Percentiles rank a stretch among this genome's conserved stretches.
These are phyloP conservation scores for Hymenoscyphus occultus DNA, from an alignment of 2,329 filamentous ascomycete genomes.

Conservation along the genomic window DNA sequence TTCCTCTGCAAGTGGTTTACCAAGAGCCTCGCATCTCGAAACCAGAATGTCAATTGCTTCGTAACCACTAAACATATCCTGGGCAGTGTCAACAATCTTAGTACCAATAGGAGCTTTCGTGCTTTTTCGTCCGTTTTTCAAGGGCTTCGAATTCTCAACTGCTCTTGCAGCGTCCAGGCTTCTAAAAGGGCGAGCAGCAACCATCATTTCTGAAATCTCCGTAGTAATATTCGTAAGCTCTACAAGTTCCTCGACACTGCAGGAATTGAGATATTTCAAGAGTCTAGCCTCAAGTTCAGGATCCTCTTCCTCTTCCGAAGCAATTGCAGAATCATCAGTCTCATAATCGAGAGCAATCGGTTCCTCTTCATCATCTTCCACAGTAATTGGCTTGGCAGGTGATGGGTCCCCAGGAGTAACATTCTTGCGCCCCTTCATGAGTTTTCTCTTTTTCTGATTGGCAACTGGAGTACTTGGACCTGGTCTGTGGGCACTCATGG, in stretches of 20 bases:
- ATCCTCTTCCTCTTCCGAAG: constrained; percentile 38
- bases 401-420: constrained; percentile 28
- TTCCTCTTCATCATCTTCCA: constrained; percentile 19
- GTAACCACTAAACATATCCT: constrained; percentile 75
- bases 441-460: constrained; percentile 34
- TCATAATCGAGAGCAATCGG: constrained; percentile 27
- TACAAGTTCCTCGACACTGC: constrained; percentile 69
- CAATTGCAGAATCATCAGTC: constrained; percentile 33
- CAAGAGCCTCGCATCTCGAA: constrained; percentile 68
- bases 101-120: constrained; percentile 56
- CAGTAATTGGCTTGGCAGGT: constrained; percentile 24
- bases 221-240: constrained; percentile 77
- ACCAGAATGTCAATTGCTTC: constrained; percentile 82
- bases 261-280: constrained; percentile 79
- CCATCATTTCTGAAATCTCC: constrained; percentile 64
- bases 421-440: constrained; percentile 35
- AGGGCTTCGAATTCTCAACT: constrained; percentile 52
- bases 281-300: constrained; percentile 53
- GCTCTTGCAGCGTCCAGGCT: constrained; percentile 62
- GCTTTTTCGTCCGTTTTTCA: constrained; percentile 50
- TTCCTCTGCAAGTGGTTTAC: constrained; percentile 60
- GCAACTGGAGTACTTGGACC: constrained; percentile 22
- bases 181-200: constrained; percentile 72
- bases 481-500: constrained; percentile 27
- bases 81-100: constrained; percentile 62